A percentile compares a stretch with the other conserved stretches of the same genome.
These are phyloP conservation scores for Areca catechu DNA, from an alignment of 176 grass and related monocot genomes.

Conservation along the genomic window DNA sequence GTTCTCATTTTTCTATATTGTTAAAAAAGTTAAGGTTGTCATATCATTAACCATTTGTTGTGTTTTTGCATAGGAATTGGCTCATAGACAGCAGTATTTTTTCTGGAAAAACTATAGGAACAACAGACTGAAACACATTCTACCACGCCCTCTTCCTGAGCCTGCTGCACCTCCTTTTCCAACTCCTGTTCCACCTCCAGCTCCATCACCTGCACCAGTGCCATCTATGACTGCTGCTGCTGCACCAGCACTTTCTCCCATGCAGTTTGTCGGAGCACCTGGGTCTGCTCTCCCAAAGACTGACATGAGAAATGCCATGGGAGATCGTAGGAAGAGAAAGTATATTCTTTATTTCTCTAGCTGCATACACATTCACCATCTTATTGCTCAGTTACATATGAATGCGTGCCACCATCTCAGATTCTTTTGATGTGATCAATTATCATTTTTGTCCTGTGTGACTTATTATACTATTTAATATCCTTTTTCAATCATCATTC, in stretches of 20 bases:
- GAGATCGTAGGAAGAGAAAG: slow-evolving; percentile 95
- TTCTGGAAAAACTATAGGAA: slow-evolving; percentile 99
- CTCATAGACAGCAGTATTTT: slow-evolving; percentile 92
- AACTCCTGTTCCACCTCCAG: slow-evolving; percentile 26
- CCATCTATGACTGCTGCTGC: slow-evolving; percentile 36
- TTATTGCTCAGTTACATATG: too few relatives aligned
- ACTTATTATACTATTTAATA: too few relatives aligned
- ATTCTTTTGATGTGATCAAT: not conserved
- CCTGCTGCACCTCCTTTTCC: slow-evolving; percentile 28
- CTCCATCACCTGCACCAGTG: slow-evolving; percentile 25
- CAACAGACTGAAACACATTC: slow-evolving; percentile 91
- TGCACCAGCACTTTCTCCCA: slow-evolving; percentile 50
- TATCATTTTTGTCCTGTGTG: too few relatives aligned
- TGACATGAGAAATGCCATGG: slow-evolving; percentile 78
- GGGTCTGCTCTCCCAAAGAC: slow-evolving; percentile 51
- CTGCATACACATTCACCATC: too few relatives aligned
- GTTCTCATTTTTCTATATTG: slow-evolving; percentile 3
- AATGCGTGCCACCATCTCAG: not conserved
- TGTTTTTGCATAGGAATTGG: slow-evolving; percentile 70
- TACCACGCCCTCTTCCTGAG: slow-evolving; percentile 81
- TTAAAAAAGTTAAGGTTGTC: not conserved
- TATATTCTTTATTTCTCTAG: slow-evolving; percentile 16
- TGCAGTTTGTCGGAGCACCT: slow-evolving; percentile 80
- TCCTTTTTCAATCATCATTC: too few relatives aligned
- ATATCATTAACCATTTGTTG: slow-evolving; percentile 9